Evolutionary conservation across 2,329 filamentous ascomycete species (phyloP), one percentile per base, ranked within the genome.

Genomic region (Volutella citrinella): DNA sequence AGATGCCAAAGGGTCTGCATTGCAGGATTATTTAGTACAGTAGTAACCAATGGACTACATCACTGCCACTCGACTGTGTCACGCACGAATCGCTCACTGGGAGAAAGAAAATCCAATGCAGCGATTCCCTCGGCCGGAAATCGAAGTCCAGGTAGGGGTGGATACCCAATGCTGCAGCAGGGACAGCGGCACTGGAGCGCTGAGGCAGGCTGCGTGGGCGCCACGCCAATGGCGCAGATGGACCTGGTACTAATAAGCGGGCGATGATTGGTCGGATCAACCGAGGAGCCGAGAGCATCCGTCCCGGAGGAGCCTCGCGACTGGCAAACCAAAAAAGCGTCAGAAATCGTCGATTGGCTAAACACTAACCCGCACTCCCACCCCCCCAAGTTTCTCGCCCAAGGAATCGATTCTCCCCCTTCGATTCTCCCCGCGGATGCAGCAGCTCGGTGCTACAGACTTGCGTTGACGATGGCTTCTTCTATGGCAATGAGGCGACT

Each of bases 401-500:
- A 38, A 42, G 38, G 29, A 22, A 22, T 22, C 12, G 20, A 22
- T 22, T 22, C 20, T 22, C 29, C 39, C 38, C 38, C 31, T 48
- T 48, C 42, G 43, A 53, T 43, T 55, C 45, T 51, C 41, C 38
- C 38, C 46, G 54, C 52, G 52, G 49, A 61, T 57, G 58, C 52
- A 54, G 49, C 52, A 54, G 49, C 45, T 49, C 55, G 48, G 49
- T 49, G 45, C 54, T 47, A 48, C 41, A 43, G 45, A 44, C 36
- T 48, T 39, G 45, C 45, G 50, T 49, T 56, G 52, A 65, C 43
- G 54, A 80, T 75, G 69, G 76, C 78, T 64, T 78, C 77, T 61
- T 76, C 75, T 66, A 78, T 80, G 69, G 75, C 76, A 59, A 67
- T 80, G 72, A 76, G 77, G 64, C 75, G 74, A 62, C 63, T 81